phyloP scores from a whole-genome alignment of 2,329 filamentous ascomycete genomes.

The Knoxdaviesia capensis region DNA sequence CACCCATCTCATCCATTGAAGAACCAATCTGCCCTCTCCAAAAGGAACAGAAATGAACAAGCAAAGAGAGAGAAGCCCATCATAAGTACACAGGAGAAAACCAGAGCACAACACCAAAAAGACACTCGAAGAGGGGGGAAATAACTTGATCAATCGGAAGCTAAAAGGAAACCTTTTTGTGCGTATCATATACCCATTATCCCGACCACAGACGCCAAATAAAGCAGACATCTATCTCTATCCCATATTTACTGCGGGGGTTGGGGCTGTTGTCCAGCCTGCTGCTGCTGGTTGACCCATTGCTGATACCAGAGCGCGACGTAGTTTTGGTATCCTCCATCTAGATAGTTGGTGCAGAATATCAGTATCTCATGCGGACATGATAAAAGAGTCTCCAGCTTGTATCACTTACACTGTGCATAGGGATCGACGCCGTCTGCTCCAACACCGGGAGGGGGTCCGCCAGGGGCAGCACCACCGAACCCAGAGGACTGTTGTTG shows the following conservation, averaged over 20 bases:
- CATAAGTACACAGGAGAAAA: neutral
- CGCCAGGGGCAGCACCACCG: constrained; percentile 26
- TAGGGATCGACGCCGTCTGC: constrained; percentile 46
- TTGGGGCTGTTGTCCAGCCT: constrained; percentile 3
- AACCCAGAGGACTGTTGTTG: constrained; percentile 5
- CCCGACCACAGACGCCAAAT: no score
- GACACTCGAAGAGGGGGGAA: constrained; percentile 1
- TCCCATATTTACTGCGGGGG: constrained; percentile 3
- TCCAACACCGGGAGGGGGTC: constrained; percentile 17
- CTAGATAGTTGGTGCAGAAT: constrained; percentile 13
- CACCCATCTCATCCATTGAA: neutral
- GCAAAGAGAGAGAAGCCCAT: neutral
- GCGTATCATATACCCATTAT: no score
- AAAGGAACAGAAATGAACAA: neutral
- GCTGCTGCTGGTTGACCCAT: constrained; percentile 20
- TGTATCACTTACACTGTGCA: constrained; percentile 40
- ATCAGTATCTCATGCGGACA: no score
- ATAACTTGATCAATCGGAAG: neutral
- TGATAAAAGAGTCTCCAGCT: neutral
- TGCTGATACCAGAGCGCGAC: constrained; percentile 66
- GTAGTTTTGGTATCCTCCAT: constrained; percentile 69
- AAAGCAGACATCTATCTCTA: no score
- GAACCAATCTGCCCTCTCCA: neutral
- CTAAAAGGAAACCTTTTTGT: neutral
- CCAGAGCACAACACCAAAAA: neutral